Evolutionary conservation across 495 filamentous ascomycete genomes (phyloP), one percentile per base, ranked within the genome.

Genomic region (Diplogelasinospora grovesii): DNA sequence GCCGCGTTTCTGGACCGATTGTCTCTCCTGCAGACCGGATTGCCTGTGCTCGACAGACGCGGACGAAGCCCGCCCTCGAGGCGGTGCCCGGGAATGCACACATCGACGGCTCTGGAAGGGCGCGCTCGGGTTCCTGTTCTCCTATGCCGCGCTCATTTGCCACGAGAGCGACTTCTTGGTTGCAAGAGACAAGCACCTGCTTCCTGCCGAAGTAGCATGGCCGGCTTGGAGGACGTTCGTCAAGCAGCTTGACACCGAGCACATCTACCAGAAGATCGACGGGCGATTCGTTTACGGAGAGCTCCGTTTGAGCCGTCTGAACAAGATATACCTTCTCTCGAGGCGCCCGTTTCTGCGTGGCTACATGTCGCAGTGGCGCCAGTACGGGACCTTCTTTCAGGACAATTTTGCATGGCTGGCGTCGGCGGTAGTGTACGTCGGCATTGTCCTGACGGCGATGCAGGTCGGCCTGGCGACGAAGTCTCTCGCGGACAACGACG

Each of bases 361-460:
- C 3, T 57, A 41, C 37, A 30, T 59, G 33, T 21, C 51, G 8
- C 35, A 44, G n/a, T 65, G 63, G 24, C 55, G 57, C 36, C 35
- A 39, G 16, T 68, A 60, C 34, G 45, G 37, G 13, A 51, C 52
- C 18, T 54, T 72, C 19, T 60, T 77, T 31, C 52, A 52, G 7
- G 62, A 71, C 8, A 73, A 77, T 38, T 63, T 77, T 21, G 57
- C 61, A 1, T 60, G 63, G 48, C 29, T 80, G 0, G 54, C 67
- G 0, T 52, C 64, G 4, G 54, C 58, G 1, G 61, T 70, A 6
- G 65, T 69, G 7, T 81, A 74, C 42, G 53, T 79, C 15, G 68
- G 61, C n/a, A 50, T 79, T 7, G 69, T 76, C 4, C 56, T 80
- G 37, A 65, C 69, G 0, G 77, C 75, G 20, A 73, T 82, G 68